Base-by-base conservation (phyloP, 495 filamentous ascomycete species). In the Neurospora africana region DNA sequence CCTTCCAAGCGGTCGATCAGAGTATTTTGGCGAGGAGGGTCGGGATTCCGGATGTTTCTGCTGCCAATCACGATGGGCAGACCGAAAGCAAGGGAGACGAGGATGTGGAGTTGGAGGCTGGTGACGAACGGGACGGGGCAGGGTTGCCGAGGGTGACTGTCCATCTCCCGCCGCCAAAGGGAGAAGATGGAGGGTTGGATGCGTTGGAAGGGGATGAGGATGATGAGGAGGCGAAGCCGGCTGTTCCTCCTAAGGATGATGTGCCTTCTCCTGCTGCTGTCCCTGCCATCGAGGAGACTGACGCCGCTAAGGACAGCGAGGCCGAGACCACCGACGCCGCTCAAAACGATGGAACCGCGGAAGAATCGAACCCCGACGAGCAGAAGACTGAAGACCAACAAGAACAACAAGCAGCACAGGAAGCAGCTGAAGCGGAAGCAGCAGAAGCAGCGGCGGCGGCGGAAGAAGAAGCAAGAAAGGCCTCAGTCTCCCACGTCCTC, bases 401-500 rank as follows among this genome's bases (percentile, higher is more conserved):
- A 44, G 70, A 74, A 15, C 61, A 33, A 17, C 53, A 30, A 8
- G 23, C 6, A 30, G 23, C 23, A 0, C n/a, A 58, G 21, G 23
- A 58, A 27, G 23, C 23, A 6, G 23, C 13, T 1, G 2, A 17
- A 82, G 27, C 21, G 1, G 11, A 2, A 72, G n/a, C 19, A 78
- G 47, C 68, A 68, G 8, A 78, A 79, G n/a, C n/a, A n/a, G n/a
- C n/a, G n/a, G n/a, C n/a, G n/a, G n/a, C n/a, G n/a, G n/a, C n/a
- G n/a, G 71, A 81, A 79, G 61, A 83, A 83, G 74, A 83, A 86
- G 33, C 27, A 15, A 27, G 27, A 27, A 65, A 65, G 15, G 88
- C 91, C 15, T 94, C 89, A 19, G 86, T 99, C 6, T 92, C 92
- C 69, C 93, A 98, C 79, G 86, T 98, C 3, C 83, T 99, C 70